Base-by-base conservation (phyloP, 768 basidiomycete species). In the Leccinum rimulosum region DNA sequence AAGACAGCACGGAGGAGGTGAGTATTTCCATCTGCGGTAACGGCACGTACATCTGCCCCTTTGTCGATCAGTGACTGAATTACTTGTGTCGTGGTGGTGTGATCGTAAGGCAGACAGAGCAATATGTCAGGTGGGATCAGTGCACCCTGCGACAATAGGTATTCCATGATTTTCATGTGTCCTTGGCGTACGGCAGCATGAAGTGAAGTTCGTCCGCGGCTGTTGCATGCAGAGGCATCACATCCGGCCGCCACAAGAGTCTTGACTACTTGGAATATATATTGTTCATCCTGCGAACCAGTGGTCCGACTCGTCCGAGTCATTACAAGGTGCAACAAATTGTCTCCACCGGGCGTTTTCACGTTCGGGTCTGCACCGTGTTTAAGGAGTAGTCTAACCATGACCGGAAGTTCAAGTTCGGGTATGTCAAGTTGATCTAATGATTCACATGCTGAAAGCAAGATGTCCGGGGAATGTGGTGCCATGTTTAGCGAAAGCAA, bases 401-500 rank as follows among this genome's bases (percentile, higher is more conserved):
- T 48, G 5, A 11, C 10, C 10, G 1, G 10, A 10, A 19, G 4
- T 10, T 3, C 0, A n/a, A n/a, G n/a, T n/a, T n/a, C n/a, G n/a
- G n/a, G n/a, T n/a, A n/a, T n/a, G 40, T n/a, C 0, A 0, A 0
- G 17, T 40, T 3, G 3, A n/a, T n/a, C n/a, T 14, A 1, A 19
- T 4, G 3, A 11, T 35, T 9, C 4, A 19, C n/a, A 19, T 11
- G 43, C 11, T 14, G 47, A 48, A 25, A 47, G 6, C 22, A 47
- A 47, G 25, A 27, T 48, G 1, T n/a, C 22, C 6, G 22, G 25
- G 7, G 47, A 19, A 25, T 15, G 25, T 15, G 25, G 47, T 12
- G 1, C n/a, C n/a, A n/a, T 25, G 12, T 48, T 15, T 1, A 48
- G 3, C 6, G 47, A 48, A 8, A 48, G 47, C 12, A 48, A 10